Evolutionary conservation across 371 early-diverging fungal genomes (phyloP).

Genomic region (Parasitella parasitica): DNA sequence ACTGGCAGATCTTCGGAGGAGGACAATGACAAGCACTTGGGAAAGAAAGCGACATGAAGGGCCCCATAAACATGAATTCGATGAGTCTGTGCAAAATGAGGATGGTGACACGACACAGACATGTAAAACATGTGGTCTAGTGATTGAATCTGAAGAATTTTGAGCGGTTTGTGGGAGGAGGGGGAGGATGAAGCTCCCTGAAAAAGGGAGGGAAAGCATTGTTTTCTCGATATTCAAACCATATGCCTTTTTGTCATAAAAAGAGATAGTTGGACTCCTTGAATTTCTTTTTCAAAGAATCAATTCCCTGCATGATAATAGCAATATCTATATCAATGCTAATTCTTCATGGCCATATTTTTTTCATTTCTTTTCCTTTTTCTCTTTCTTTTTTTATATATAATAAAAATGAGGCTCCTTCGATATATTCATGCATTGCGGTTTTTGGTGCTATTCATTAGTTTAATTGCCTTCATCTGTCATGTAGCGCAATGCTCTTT

Average conservation of each 20-base stretch:
- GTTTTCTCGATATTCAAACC: not conserved
- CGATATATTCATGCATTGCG: not conserved
- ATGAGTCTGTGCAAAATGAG: constrained; percentile 45
- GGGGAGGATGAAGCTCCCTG: too few relatives aligned
- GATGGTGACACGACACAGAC: constrained; percentile 54
- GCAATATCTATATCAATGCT: too few relatives aligned
- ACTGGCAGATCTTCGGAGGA: constrained; percentile 74
- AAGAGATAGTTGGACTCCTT: constrained; percentile 3
- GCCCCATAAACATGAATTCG: constrained; percentile 77
- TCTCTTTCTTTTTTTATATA: not conserved
- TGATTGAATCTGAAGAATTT: constrained; percentile 73
- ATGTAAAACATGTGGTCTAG: constrained; percentile 72
- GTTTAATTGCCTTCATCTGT: constrained; percentile 19
- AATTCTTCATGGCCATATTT: too few relatives aligned
- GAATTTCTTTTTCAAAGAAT: not conserved
- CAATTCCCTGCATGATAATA: constrained; percentile 15
- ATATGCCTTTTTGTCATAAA: not conserved
- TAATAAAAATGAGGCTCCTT: constrained; percentile 5
- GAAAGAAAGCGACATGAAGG: constrained; percentile 61
- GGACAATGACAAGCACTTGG: constrained; percentile 83
- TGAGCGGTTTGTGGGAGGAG: too few relatives aligned
- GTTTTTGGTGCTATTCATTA: constrained; percentile 12
- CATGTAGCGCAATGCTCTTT: constrained; percentile 33
- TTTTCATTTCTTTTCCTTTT: not conserved
- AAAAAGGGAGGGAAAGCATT: not conserved